Evolutionary conservation across 176 grass and related monocot species (phyloP).

Genomic region (Aegilops umbellulata): DNA sequence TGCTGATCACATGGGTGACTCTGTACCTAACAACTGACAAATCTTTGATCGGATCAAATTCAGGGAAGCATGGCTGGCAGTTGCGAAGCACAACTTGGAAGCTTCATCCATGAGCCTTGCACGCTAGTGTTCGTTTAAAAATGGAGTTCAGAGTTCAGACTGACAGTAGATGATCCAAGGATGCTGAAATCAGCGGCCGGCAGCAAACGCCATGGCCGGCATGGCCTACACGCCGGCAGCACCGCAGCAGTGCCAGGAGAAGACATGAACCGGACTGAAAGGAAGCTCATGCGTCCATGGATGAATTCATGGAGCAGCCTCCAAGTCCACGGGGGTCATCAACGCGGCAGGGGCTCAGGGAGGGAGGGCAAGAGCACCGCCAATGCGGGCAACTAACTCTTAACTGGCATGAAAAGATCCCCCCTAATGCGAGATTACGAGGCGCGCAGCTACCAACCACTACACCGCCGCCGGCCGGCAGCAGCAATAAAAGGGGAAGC

Average conservation of each 20-base stretch:
- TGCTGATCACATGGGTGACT: background rate
- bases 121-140: background rate
- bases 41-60: background rate
- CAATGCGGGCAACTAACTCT: background rate
- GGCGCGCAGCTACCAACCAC: slow-evolving; percentile 36
- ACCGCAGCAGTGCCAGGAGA: background rate
- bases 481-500: slow-evolving; percentile 15
- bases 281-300: background rate
- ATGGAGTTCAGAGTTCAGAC: background rate
- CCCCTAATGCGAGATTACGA: background rate
- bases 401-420: background rate
- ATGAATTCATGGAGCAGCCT: background rate
- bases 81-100: too few species aligned
- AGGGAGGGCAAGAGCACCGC: background rate
- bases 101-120: background rate
- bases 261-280: background rate
- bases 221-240: slow-evolving; percentile 9
- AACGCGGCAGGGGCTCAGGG: background rate
- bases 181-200: slow-evolving; percentile 19
- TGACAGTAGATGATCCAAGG: slow-evolving; percentile 7
- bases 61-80: background rate
- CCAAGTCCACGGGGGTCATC: background rate
- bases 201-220: background rate
- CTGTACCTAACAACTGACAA: slow-evolving; percentile 25
- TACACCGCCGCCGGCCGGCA: background rate